Evolutionary conservation across 352 stramenopile genomes (phyloP).

Genomic region (Phytophthora capsici): DNA sequence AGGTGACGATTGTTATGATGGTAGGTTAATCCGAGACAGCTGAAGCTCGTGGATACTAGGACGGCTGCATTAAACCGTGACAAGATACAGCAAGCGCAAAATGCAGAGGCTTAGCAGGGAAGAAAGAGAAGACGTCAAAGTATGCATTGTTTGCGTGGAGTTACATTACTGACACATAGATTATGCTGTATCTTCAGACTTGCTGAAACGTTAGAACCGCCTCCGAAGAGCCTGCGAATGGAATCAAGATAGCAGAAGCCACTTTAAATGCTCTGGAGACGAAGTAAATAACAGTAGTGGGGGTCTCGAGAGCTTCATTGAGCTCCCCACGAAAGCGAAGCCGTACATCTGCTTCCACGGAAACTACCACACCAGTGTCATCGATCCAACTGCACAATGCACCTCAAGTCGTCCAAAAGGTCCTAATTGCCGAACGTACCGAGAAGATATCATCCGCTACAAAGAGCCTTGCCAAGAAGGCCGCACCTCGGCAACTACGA

Average conservation of each 20-base stretch:
- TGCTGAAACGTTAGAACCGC: conserved; percentile 39
- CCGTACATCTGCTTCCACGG: conserved; percentile 11
- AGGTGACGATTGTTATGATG: conserved; percentile 6
- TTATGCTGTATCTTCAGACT: conserved; percentile 25
- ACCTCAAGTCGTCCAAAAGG: too few relatives aligned
- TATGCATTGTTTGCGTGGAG: too few relatives aligned
- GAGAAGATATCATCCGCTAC: conserved; percentile 24
- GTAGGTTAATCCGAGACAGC: conserved; percentile 51
- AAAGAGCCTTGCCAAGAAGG: conserved; percentile 17
- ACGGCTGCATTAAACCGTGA: conserved; percentile 46
- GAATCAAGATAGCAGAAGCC: conserved; percentile 42
- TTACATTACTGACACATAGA: too few relatives aligned
- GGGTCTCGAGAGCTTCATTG: conserved; percentile 2
- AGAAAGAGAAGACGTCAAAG: conserved; percentile 41
- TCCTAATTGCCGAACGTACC: too few relatives aligned
- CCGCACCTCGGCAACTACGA: conserved; percentile 1
- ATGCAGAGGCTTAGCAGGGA: conserved; percentile 40
- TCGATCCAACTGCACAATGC: too few relatives aligned
- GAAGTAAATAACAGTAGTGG: conserved; percentile 11
- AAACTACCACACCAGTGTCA: conserved; percentile 12
- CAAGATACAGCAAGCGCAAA: conserved; percentile 45
- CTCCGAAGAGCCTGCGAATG: too few relatives aligned
- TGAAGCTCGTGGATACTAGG: conserved; percentile 52
- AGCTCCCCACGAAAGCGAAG: conserved; percentile 32
- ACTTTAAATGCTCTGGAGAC: conserved; percentile 36